Base-by-base conservation (phyloP, 768 basidiomycete species). In the Tulasnella sp. region DNA sequence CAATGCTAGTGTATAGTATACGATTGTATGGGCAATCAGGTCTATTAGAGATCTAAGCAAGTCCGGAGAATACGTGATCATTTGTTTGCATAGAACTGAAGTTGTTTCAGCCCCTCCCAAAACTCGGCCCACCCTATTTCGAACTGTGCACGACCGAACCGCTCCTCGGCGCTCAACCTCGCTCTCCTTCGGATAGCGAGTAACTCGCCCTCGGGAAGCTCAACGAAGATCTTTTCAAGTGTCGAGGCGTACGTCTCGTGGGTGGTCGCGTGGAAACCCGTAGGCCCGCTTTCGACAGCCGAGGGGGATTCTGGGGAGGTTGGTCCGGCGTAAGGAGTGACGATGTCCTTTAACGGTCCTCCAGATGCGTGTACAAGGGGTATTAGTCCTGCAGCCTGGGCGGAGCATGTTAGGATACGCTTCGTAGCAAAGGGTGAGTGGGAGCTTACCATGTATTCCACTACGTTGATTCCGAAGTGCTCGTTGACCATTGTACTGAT, bases 401-500 rank as follows among this genome's bases (percentile, higher is more conserved):
- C 12, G 72, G 17, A 36, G n/a, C 4, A 0, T 0, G 5, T 14
- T 7, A 16, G n/a, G 39, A 36, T 29, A 40, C 63, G 73, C 17
- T 36, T 47, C 42, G 39, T 29, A 59, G 47, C 14, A 72, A 71
- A 78, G 62, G 11, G 77, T 62, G 26, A 76, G 67, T 29, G 75
- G 29, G 11, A 76, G 79, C 86, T 75, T 65, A 92, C 95, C 95
- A 98, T 96, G 76, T 92, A 96, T 79, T 99, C 96, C 8, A 99
- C 96, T 41, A 99, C 85, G 76, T 95, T 97, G 79, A 99, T 98
- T 2, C 97, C 96, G 75, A 98, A 99, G 79, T 99, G 96, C 79
- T 99, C 96, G 77, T 98, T 95, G 0, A 94, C 86, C 96, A 99
- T 99, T 16, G 96, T 97, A 77, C 92, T 95, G 32, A 98, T 78